These are phyloP conservation scores for Phialophora expanda DNA, from an alignment of 2,329 filamentous ascomycete species.

Conservation along the genomic window DNA sequence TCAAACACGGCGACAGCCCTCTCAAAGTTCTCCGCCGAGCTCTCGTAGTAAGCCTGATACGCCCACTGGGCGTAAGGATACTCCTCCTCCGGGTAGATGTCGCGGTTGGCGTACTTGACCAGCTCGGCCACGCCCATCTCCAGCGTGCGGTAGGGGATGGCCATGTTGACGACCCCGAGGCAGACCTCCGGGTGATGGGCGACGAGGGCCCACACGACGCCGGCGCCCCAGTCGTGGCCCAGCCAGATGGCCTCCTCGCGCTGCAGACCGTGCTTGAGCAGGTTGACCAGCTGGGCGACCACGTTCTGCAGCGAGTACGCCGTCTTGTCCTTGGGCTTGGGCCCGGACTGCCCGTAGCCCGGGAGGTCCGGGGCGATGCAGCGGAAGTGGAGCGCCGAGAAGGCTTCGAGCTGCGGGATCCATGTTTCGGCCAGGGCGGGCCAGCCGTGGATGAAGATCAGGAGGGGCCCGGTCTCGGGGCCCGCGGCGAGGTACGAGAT, in stretches of 20 bases:
- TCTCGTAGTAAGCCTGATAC: constrained; percentile 27
- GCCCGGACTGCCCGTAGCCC: constrained; percentile 43
- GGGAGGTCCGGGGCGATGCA: constrained; percentile 50
- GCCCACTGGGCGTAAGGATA: constrained; percentile 41
- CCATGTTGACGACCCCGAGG: constrained; percentile 34
- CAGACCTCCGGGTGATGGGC: constrained; percentile 31
- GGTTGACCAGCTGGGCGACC: constrained; percentile 18
- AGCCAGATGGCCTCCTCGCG: constrained; percentile 38
- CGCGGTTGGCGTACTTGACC: constrained; percentile 49
- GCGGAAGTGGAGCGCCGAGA: constrained; percentile 49
- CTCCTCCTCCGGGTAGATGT: constrained; percentile 53
- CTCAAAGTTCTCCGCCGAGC: constrained; percentile 10
- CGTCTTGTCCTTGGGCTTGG: constrained; percentile 16
- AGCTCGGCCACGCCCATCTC: constrained; percentile 50
- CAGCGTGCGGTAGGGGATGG: constrained; percentile 51
- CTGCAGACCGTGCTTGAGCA: constrained; percentile 26
- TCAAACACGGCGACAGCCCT: constrained; percentile 26
- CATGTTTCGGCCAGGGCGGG: constrained; percentile 56
- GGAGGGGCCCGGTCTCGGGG: constrained; percentile 21
- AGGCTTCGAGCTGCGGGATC: constrained; percentile 48
- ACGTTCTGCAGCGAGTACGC: constrained; percentile 26
- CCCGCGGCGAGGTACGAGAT: constrained; percentile 31
- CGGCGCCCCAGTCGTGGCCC: constrained; percentile 38
- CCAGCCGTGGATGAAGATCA: constrained; percentile 56
- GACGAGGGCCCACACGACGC: constrained; percentile 30